Evolutionary conservation across 2,329 filamentous ascomycete species (phyloP), one percentile per base, ranked within the genome.

Genomic region (Colletotrichum cuscutae): DNA sequence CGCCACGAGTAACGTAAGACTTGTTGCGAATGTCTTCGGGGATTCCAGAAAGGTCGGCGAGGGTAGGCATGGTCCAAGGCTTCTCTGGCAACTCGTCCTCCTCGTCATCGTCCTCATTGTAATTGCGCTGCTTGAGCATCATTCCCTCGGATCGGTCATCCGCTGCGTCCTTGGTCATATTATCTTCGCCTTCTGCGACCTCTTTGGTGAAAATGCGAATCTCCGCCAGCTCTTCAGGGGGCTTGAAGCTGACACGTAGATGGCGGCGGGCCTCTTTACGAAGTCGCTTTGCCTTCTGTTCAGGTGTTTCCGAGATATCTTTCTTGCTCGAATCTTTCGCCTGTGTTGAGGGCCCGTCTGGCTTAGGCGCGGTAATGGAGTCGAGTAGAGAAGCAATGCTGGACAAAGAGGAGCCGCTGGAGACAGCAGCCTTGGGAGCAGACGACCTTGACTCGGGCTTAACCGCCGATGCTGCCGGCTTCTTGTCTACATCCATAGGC

Each of bases 61-160:
- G 76, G 15, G 81, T 79, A 1, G 88, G 88, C 26, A 86, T 84
- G 53, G 84, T 78, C 87, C 90, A 89, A 63, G 89, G 83, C 65
- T 86, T 84, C 68, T 89, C 86, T 5, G 86, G 85, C 59, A 86
- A 78, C 66, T 90, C 88, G 0, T 87, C 84, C 4, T 89, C 87
- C 12, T 91, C 88, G 0, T 91, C 89, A 2, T 90, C 88, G 57
- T 86, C 84, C 32, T 86, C 85, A 8, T 86, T 83, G 58, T 79
- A 74, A 24, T 80, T 81, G n/a, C 87, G 84, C 75, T 87, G 86
- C 77, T 91, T 92, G 65, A 92, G 83, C 76, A 92, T 90, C 85
- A 93, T 91, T 61, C 93, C 92, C 78, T 94, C 94, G 5, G 90
- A 91, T 62, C 91, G 90, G 77, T 94, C 92, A 79, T 95, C 93